A percentile compares a stretch with the other conserved stretches of the same genome.
phyloP scores from a whole-genome alignment of 2,329 filamentous ascomycete species.

The Diaporthe aspalathi region DNA sequence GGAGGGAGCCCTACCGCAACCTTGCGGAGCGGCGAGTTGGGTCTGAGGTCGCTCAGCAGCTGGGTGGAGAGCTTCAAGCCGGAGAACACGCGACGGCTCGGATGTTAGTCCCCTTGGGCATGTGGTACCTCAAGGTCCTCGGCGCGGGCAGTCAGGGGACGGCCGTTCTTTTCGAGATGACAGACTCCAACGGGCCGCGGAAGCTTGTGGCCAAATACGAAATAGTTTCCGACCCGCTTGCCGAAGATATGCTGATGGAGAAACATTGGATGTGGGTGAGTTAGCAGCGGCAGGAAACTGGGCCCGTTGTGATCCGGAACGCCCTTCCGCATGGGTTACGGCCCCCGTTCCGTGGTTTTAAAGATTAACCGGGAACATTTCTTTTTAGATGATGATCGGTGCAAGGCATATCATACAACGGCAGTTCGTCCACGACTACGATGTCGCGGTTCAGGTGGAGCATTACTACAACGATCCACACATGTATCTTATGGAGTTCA shows the following conservation, averaged over 20 bases:
- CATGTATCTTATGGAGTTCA: conserved; percentile 17
- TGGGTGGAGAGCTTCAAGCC: not conserved
- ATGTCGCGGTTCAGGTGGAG: not conserved
- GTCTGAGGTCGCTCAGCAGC: not conserved
- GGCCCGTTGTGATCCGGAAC: too few relatives aligned
- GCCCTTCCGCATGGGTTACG: not conserved
- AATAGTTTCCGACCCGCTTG: not conserved
- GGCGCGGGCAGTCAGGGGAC: not conserved
- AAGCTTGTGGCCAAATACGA: not conserved
- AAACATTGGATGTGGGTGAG: conserved; percentile 7
- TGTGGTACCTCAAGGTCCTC: not conserved
- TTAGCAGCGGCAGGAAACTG: not conserved
- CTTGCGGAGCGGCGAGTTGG: not conserved
- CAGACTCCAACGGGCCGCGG: not conserved
- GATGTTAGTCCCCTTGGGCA: not conserved
- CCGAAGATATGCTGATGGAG: not conserved
- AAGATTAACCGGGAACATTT: not conserved
- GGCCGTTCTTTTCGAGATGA: conserved; percentile 1
- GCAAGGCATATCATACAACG: conserved; percentile 11
- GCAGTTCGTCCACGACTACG: not conserved
- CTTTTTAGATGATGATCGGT: not conserved
- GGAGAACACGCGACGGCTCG: not conserved
- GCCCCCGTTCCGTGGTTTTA: not conserved
- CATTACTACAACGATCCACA: not conserved
- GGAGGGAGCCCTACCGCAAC: not conserved